Percentiles rank a stretch among this genome's conserved stretches.
These are phyloP conservation scores for Neocatenulostroma microsporum DNA, from an alignment of 2,329 filamentous ascomycete species.

Conservation along the genomic window DNA sequence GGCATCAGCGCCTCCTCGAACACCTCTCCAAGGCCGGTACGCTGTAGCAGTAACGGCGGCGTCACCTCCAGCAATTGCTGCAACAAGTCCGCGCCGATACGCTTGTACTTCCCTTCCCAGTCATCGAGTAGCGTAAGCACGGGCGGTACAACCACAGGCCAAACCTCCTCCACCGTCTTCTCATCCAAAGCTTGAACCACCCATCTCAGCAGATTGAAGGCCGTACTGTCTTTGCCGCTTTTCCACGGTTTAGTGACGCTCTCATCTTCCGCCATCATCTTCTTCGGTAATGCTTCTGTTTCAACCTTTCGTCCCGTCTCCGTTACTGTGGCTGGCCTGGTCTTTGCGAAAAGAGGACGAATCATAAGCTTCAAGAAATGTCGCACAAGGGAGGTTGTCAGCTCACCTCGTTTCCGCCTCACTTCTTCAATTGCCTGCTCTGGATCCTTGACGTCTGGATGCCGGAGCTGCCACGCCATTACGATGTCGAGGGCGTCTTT, in stretches of 20 bases:
- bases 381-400: conserved; percentile 42
- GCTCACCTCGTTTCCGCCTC: conserved; percentile 37
- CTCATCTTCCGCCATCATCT: conserved; percentile 32
- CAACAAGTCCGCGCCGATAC: conserved; percentile 50
- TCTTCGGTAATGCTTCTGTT: conserved; percentile 32
- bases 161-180: conserved; percentile 47
- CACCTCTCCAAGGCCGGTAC: conserved; percentile 58
- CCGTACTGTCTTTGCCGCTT: conserved; percentile 40
- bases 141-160: conserved; percentile 62
- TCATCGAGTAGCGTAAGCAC: conserved; percentile 64
- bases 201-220: conserved; percentile 56
- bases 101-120: conserved; percentile 45
- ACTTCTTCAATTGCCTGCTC: conserved; percentile 40
- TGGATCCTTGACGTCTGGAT: conserved; percentile 59
- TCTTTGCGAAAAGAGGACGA: conserved; percentile 57
- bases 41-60: conserved; percentile 46
- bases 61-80: conserved; percentile 49
- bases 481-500: conserved; percentile 68
- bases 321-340: conserved; percentile 49
- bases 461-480: conserved; percentile 79
- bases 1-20: conserved; percentile 64
- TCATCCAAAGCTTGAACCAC: conserved; percentile 47
- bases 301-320: conserved; percentile 50
- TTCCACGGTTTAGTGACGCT: conserved; percentile 54
- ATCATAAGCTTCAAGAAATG: conserved; percentile 56